phyloP scores from a whole-genome alignment of 148 eudicot species.

The Cornus florida region DNA sequence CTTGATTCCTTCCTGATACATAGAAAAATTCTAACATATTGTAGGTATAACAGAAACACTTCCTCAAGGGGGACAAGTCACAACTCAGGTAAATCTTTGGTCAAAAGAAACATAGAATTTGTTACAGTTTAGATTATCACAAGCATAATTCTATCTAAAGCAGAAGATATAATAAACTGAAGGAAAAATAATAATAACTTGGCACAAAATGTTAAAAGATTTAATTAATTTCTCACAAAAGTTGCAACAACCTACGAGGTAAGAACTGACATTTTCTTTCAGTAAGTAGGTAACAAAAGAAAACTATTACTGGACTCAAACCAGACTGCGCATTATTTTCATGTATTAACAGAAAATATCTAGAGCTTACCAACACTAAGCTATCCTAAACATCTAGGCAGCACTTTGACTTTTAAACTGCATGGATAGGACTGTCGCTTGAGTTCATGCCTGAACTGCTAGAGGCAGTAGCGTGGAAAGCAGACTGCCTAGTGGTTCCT shows the following conservation, averaged over 20 bases:
- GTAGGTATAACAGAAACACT: too few relatives aligned
- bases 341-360: not conserved
- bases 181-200: too few relatives aligned
- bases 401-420: conserved; percentile 30
- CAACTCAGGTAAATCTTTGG: too few relatives aligned
- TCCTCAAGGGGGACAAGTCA: too few relatives aligned
- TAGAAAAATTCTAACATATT: too few relatives aligned
- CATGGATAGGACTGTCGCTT: conserved; percentile 52
- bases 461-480: conserved; percentile 63
- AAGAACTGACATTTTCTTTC: not conserved
- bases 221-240: too few relatives aligned
- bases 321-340: conserved; percentile 9
- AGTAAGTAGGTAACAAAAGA: not conserved
- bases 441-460: conserved; percentile 47
- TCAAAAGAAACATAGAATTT: too few relatives aligned
- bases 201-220: not conserved
- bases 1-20: too few relatives aligned
- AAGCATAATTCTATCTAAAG: not conserved
- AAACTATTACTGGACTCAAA: too few relatives aligned
- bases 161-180: not conserved
- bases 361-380: not conserved
- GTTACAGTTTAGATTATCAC: too few relatives aligned
- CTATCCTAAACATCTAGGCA: not conserved
- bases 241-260: not conserved
- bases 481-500: conserved; percentile 71